Evolutionary conservation across 208 protist genomes (phyloP), one percentile per base, ranked within the genome.

Genomic region (Leishmania gerbilli): DNA sequence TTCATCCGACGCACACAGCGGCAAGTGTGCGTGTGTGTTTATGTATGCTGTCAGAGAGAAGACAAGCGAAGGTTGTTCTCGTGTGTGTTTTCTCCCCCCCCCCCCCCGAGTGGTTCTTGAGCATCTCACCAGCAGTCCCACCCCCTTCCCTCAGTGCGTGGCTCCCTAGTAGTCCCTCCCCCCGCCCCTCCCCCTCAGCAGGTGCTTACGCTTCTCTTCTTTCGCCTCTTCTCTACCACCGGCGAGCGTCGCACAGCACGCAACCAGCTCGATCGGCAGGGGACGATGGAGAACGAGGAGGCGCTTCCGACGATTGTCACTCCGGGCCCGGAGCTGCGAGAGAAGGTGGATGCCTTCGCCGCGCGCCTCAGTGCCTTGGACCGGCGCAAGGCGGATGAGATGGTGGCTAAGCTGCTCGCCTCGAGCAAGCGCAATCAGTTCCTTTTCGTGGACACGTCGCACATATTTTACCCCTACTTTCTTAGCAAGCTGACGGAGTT

Each of bases 401-500:
- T 93, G 86, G 86, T 96, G 76, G 92, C 92, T 1, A 95, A 96
- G 82, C 81, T 98, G 55, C 89, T 96, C 5, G 88, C 90, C 47
- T 94, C 91, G 24, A 83, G 42, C 42, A 92, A 93, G 68, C 92
- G 93, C n/a, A 90, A 94, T 80, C 85, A 96, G 74, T 95, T 92
- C 71, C 84, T 95, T 17, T 98, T 91, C 76, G 89, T 94, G 62
- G 91, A 95, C 71, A 87, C 92, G 5, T 95, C 92, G 27, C 93
- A 98, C 81, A 91, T 96, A n/a, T 95, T 98, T 74, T 95, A 96
- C 79, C 95, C 93, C 2, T 98, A 95, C 82, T 98, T 96, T 76
- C 84, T 98, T n/a, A 91, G 89, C 77, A 90, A 92, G 74, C 85
- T 98, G 76, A 93, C 91, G 19, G 90, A 96, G 80, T 96, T 88